Evolutionary conservation across 2,329 filamentous ascomycete species (phyloP), one percentile per base, ranked within the genome.

Genomic region (Bretziella fagacearum): DNA sequence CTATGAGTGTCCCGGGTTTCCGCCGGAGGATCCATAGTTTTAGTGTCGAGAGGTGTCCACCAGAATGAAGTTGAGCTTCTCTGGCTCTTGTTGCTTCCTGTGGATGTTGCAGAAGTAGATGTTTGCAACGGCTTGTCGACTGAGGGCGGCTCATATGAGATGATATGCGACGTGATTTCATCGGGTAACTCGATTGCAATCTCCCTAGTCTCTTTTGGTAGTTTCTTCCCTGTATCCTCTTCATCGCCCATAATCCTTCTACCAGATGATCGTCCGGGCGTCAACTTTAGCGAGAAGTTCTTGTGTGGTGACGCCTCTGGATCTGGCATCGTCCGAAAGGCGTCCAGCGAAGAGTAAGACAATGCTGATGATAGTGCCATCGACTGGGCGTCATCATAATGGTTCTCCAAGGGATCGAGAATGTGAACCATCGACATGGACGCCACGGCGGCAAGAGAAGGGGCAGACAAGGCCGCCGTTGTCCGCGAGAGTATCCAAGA

Each of bases 271-370:
- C 6, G 13, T 23, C 18, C 25, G 18, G 47, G 43, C 13, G 29
- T n/a, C 20, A 49, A 17, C 42, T 49, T 49, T 29, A 49, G 27
- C 7, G 36, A 46, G 26, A 41, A 46, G 22, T 46, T 46, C 20
- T 32, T 44, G 32, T 41, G 30, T 17, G 47, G 29, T n/a, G 27
- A 42, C n/a, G 11, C 36, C 23, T 41, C 27, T 20, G n/a, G 23
- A n/a, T 17, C 13, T 17, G 22, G 29, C 20, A 46, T 25, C 6
- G 18, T 37, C 10, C 36, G 42, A 29, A 23, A 36, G 10, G 43
- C 18, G 11, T 37, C 43, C 6, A 49, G 26, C 10, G 27, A 41
- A 8, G 43, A 49, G 2, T 41, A 23, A 13, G 47, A 45, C 15
- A 49, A 15, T n/a, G 35, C 30, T 20, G 43, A 41, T 13, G 29